Evolutionary conservation across 768 basidiomycete species (phyloP).

Genomic region (Paxillus involutus): DNA sequence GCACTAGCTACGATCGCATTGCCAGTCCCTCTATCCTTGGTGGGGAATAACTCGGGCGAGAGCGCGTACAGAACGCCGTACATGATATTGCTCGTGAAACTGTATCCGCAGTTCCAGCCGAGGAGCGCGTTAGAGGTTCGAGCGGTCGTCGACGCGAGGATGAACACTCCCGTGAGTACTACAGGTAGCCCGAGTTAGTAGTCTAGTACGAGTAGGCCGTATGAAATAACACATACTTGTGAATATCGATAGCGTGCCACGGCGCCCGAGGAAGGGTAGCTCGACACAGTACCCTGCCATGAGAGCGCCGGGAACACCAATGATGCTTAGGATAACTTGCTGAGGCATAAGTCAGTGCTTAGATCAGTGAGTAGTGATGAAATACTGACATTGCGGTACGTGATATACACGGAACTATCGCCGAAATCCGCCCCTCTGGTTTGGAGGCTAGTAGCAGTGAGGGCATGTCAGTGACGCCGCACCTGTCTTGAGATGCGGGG

Average conservation of each 20-base stretch:
- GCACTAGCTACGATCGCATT: constrained; percentile 52
- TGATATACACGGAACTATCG: constrained; percentile 66
- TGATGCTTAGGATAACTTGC: constrained; percentile 58
- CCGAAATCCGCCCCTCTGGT: constrained; percentile 71
- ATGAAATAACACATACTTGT: constrained; percentile 35
- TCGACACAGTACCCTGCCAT: constrained; percentile 57
- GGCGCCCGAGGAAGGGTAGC: constrained; percentile 48
- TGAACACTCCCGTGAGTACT: constrained; percentile 56
- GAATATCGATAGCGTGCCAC: constrained; percentile 51
- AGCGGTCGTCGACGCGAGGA: constrained; percentile 57
- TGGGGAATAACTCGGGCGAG: constrained; percentile 54
- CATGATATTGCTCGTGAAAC: constrained; percentile 57
- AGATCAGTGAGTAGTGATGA: background rate
- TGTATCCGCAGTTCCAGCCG: constrained; percentile 60
- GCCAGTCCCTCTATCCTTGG: constrained; percentile 54
- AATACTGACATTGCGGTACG: constrained; percentile 64
- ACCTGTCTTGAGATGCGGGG: background rate
- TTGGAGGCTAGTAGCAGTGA: constrained; percentile 47
- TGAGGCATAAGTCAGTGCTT: constrained; percentile 18
- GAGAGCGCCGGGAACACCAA: constrained; percentile 57
- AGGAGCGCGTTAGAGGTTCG: constrained; percentile 51
- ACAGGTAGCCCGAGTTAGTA: background rate
- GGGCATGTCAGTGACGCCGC: background rate
- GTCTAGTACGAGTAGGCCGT: background rate
- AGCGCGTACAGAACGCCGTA: constrained; percentile 47